These are phyloP conservation scores for Litchi chinensis DNA, from an alignment of 345 rosid genomes.

Conservation along the genomic window DNA sequence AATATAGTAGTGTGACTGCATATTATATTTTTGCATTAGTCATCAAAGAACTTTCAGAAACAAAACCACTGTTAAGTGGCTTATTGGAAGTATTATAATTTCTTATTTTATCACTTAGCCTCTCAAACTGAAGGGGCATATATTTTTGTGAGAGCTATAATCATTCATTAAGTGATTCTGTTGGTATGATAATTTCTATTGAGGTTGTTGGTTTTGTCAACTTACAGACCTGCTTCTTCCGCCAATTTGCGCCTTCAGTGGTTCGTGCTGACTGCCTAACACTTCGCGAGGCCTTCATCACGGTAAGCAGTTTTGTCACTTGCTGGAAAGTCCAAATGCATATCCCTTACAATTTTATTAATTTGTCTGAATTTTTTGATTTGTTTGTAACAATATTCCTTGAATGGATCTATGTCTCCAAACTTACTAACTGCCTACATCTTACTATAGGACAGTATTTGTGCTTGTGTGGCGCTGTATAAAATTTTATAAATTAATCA, in stretches of 20 bases:
- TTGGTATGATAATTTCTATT: not conserved
- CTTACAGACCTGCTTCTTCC: conserved; percentile 84
- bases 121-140: not conserved
- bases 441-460: not conserved
- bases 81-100: not conserved
- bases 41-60: not conserved
- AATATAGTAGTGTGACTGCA: not conserved
- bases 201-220: conserved; percentile 22
- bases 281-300: conserved; percentile 83
- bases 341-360: not conserved
- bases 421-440: not conserved
- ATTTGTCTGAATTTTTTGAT: not conserved
- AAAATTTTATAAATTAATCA: not conserved
- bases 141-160: not conserved
- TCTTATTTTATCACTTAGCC: not conserved
- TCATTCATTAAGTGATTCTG: not conserved
- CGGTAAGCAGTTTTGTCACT: conserved; percentile 44
- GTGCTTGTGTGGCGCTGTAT: not conserved
- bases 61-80: not conserved
- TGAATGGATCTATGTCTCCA: not conserved
- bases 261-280: conserved; percentile 84
- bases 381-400: not conserved
- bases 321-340: not conserved
- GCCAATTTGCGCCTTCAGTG: conserved; percentile 82
- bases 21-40: not conserved